Conservation (phyloP, 139 green algal species). For the Volvox reticuliferus region DNA sequence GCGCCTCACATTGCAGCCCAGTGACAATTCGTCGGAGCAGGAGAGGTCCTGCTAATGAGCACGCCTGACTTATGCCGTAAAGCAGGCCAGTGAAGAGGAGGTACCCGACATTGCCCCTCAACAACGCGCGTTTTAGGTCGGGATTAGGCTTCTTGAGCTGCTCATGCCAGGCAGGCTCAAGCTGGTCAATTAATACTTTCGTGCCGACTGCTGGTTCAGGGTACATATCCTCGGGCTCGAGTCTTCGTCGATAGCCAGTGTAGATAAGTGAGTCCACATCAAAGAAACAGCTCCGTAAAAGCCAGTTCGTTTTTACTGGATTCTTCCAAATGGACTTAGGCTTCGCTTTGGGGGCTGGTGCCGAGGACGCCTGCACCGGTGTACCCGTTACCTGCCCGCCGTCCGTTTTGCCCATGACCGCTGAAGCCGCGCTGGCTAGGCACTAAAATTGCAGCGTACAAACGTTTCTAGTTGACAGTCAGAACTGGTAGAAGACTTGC, state of each 20-base stretch:
- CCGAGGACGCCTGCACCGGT: background rate
- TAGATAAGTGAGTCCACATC: constrained; percentile 48
- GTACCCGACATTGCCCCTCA: constrained; percentile 44
- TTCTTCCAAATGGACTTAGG: background rate
- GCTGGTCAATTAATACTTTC: background rate
- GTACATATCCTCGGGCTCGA: constrained; percentile 51
- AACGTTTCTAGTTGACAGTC: too few species aligned
- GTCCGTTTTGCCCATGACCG: background rate
- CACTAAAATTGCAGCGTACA: too few species aligned
- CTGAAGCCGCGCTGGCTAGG: background rate
- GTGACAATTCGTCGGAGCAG: constrained; percentile 67
- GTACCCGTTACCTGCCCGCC: background rate
- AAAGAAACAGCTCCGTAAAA: constrained; percentile 38
- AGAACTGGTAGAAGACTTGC: too few species aligned
- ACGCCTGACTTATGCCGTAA: constrained; percentile 47
- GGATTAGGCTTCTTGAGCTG: constrained; percentile 34
- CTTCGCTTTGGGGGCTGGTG: background rate
- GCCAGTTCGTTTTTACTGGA: background rate
- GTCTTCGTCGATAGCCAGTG: constrained; percentile 39
- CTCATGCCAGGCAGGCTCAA: constrained; percentile 45
- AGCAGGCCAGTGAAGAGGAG: constrained; percentile 55
- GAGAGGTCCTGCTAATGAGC: constrained; percentile 67
- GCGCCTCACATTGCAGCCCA: constrained; percentile 48
- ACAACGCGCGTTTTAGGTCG: constrained; percentile 51
- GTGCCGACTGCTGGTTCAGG: background rate